Percentiles rank a stretch among this genome's conserved stretches.
phyloP scores from a whole-genome alignment of 2,329 filamentous ascomycete genomes.

The Leptoxyphium fumago region DNA sequence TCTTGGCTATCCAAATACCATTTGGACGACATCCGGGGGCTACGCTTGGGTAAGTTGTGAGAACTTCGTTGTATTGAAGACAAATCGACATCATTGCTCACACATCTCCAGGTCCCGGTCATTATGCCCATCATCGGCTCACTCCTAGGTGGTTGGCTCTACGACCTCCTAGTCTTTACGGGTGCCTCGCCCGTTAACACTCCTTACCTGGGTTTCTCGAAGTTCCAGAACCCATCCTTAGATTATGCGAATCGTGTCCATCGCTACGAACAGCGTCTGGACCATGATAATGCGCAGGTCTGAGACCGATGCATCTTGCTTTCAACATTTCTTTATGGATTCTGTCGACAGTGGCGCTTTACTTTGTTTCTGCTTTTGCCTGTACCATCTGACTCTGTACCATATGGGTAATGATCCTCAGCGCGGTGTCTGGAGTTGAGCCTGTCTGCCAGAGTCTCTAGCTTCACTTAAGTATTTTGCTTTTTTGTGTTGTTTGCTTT shows the following conservation, averaged over 20 bases:
- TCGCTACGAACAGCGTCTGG: background rate
- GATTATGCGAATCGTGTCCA: background rate
- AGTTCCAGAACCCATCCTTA: conserved; percentile 8
- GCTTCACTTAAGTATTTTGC: too few species aligned
- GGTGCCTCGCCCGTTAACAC: conserved; percentile 48
- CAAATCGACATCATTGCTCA: background rate
- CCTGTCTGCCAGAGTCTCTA: too few species aligned
- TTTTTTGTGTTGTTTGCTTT: too few species aligned
- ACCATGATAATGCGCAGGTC: background rate
- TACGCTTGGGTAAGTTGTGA: conserved; percentile 46
- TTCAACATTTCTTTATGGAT: too few species aligned
- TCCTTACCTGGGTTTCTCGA: conserved; percentile 28
- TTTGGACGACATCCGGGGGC: conserved; percentile 48
- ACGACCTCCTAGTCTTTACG: conserved; percentile 53
- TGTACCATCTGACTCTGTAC: too few species aligned
- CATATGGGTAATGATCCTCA: too few species aligned
- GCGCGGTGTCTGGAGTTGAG: too few species aligned
- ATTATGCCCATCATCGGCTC: conserved; percentile 50
- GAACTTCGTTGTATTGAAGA: background rate
- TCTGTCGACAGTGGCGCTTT: too few species aligned
- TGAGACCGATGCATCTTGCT: too few species aligned
- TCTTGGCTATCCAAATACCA: conserved; percentile 49
- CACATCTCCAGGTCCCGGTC: conserved; percentile 33
- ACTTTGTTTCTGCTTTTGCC: too few species aligned
- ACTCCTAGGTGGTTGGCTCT: conserved; percentile 48